phyloP scores from a whole-genome alignment of 352 stramenopile genomes.

The Phytophthora sp. region DNA sequence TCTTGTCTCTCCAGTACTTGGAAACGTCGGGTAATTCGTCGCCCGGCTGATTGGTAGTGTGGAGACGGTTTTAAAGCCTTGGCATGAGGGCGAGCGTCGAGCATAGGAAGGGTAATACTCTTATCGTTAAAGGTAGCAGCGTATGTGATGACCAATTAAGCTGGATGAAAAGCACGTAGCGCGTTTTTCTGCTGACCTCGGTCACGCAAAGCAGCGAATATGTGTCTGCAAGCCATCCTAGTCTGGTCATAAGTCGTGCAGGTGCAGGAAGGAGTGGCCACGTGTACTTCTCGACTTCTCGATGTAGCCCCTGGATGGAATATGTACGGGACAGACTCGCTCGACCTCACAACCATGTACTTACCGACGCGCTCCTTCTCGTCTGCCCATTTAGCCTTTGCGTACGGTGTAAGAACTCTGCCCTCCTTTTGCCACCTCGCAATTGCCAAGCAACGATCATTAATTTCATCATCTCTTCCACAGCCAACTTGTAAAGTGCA shows the following conservation, averaged over 20 bases:
- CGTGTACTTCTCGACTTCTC: neutral
- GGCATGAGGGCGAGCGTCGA: neutral
- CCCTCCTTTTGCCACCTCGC: neutral
- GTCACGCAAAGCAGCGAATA: neutral
- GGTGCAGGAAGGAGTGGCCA: neutral
- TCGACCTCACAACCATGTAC: neutral
- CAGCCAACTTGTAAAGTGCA: neutral
- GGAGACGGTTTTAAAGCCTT: neutral
- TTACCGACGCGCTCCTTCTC: neutral
- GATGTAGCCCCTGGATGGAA: neutral
- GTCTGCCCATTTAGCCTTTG: neutral
- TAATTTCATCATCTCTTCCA: neutral
- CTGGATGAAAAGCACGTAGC: neutral
- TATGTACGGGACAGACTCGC: neutral
- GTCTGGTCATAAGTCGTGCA: neutral
- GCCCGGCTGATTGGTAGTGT: neutral
- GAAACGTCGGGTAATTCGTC: neutral
- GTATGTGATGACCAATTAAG: neutral
- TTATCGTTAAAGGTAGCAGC: neutral
- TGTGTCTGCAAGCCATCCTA: neutral
- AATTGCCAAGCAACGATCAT: neutral
- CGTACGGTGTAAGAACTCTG: neutral
- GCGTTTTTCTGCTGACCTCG: neutral
- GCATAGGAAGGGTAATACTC: neutral
- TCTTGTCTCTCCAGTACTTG: neutral